Evolutionary conservation across 345 rosid species (phyloP).

Genomic region (Noccaea bulbosa): DNA sequence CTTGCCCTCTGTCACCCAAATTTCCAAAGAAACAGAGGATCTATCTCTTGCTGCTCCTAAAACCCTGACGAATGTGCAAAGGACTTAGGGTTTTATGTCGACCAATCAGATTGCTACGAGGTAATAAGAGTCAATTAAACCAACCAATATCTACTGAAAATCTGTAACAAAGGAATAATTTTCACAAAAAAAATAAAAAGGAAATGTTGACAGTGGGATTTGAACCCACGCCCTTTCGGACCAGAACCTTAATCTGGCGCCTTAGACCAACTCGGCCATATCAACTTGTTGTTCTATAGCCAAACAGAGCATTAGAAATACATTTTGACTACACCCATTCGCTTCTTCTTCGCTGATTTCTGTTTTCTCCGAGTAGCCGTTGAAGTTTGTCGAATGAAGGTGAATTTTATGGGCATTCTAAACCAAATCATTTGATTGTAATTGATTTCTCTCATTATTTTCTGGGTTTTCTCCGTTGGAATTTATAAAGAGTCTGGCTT

Average conservation of each 20-base stretch:
- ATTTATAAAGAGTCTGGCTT: not conserved
- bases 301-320: accelerated
- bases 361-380: not conserved
- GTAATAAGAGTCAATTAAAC: no score
- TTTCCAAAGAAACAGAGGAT: not conserved
- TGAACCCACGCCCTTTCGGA: constrained; percentile 99
- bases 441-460: not conserved
- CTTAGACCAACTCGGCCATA: constrained; percentile 53
- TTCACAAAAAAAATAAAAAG: not conserved
- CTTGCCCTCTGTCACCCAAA: not conserved
- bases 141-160: no score
- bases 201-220: constrained; percentile 83
- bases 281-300: not conserved
- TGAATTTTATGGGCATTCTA: not conserved
- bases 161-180: no score
- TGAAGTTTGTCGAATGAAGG: not conserved
- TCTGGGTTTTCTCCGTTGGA: not conserved
- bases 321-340: not conserved
- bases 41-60: constrained; percentile 18
- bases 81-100: constrained; percentile 23
- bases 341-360: not conserved
- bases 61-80: constrained; percentile 26
- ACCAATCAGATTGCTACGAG: constrained; percentile 21
- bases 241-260: constrained; percentile 99
- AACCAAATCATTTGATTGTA: not conserved